Evolutionary conservation across 352 stramenopile species (phyloP).

Genomic region (Phytophthora megakarya): DNA sequence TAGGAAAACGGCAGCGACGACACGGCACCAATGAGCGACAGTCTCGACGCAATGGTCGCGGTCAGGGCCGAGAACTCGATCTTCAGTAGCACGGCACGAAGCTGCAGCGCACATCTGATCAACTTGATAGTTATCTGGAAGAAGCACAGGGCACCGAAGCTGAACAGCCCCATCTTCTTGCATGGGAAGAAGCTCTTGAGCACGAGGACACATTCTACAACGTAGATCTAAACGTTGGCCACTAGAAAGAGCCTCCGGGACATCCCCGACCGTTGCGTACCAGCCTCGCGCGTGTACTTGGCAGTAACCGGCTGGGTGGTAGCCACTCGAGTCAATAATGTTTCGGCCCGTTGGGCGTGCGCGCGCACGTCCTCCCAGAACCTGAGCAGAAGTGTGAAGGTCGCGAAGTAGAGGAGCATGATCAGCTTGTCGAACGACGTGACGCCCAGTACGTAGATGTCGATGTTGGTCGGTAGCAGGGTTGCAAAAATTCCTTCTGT

Average conservation of each 20-base stretch:
- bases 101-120: constrained; percentile 52
- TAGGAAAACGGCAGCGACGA: constrained; percentile 63
- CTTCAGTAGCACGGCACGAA: constrained; percentile 62
- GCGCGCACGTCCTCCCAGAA: constrained; percentile 83
- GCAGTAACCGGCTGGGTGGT: constrained; percentile 77
- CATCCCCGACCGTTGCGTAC: constrained; percentile 47
- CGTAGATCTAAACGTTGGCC: constrained; percentile 84
- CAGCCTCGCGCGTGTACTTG: constrained; percentile 50
- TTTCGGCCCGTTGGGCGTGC: constrained; percentile 56
- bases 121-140: constrained; percentile 71
- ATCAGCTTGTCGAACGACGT: constrained; percentile 76
- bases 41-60: constrained; percentile 50
- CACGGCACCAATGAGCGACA: constrained; percentile 64
- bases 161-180: constrained; percentile 64
- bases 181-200: constrained; percentile 72
- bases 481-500: no score
- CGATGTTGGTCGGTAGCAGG: constrained; percentile 76
- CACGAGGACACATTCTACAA: constrained; percentile 75
- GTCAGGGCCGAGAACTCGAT: constrained; percentile 79
- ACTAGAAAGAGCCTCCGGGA: constrained; percentile 75
- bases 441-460: constrained; percentile 84
- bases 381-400: constrained; percentile 78
- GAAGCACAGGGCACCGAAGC: constrained; percentile 77
- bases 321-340: constrained; percentile 61
- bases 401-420: constrained; percentile 82